Conservation (phyloP, 23 red algal species). For the Rhodosorus marinus region DNA sequence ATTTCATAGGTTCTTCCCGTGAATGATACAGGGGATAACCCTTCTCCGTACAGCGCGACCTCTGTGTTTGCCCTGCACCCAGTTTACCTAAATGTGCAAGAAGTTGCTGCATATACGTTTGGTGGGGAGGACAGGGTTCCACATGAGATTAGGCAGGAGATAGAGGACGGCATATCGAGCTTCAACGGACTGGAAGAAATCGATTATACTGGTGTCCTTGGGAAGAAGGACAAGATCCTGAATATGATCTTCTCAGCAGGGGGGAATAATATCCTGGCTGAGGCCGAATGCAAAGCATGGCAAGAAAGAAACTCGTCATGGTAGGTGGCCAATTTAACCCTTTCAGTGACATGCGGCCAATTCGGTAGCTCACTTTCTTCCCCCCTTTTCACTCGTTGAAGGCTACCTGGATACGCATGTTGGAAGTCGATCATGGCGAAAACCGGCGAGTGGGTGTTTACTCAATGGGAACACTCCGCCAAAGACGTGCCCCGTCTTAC, state of each 20-base stretch:
- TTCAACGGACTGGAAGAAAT: conserved; percentile 4
- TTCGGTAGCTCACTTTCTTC: no score
- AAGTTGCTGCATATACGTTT: conserved; percentile 1
- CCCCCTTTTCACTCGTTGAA: no score
- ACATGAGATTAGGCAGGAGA: not conserved
- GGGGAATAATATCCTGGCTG: no score
- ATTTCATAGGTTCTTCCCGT: conserved; percentile 15
- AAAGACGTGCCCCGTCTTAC: conserved; percentile 5
- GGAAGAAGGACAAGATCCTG: conserved; percentile 2
- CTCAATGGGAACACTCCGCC: not conserved
- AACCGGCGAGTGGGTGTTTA: conserved; percentile 1
- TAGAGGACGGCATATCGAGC: not conserved
- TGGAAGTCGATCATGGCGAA: conserved; percentile 1
- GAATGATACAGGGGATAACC: conserved; percentile 23
- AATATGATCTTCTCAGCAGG: conserved; percentile 3
- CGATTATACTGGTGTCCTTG: conserved; percentile 8
- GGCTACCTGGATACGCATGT: conserved; percentile 13
- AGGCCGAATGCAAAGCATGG: not conserved
- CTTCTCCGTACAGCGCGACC: conserved; percentile 16
- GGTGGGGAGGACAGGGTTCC: not conserved
- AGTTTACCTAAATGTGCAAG: conserved; percentile 2
- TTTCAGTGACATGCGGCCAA: no score
- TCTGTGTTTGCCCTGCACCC: conserved; percentile 22
- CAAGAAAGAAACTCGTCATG: no score
- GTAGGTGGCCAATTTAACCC: no score